A percentile compares a stretch with the other conserved stretches of the same genome.
Evolutionary conservation across 306 rosid species (phyloP).

Genomic region (Macrotyloma uniflorum): DNA sequence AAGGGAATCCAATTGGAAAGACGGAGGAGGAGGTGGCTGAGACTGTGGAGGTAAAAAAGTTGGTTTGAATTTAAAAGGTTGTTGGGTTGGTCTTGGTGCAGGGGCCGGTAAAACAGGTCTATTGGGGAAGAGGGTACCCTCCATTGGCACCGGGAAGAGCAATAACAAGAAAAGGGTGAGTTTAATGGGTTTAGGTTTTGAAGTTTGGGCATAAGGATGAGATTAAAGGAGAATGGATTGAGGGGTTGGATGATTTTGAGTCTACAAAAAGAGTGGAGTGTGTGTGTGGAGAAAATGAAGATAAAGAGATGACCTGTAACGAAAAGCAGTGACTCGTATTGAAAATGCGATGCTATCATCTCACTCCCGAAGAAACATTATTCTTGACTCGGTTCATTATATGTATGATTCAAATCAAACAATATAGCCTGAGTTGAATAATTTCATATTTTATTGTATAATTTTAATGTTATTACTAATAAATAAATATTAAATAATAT

Average conservation of each 20-base stretch:
- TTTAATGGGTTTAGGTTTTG: not conserved
- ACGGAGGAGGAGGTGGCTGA: conserved; percentile 50
- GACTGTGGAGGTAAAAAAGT: conserved; percentile 52
- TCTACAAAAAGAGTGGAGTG: not conserved
- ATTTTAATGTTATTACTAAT: too few species aligned
- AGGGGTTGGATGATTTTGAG: conserved; percentile 12
- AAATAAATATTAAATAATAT: too few species aligned
- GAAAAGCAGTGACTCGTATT: not conserved
- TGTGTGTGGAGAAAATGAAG: not conserved
- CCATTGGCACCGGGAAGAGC: conserved; percentile 55
- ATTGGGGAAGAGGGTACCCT: conserved; percentile 72
- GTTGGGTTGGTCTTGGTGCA: conserved; percentile 54
- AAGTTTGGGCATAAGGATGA: conserved; percentile 17
- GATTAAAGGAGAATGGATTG: not conserved
- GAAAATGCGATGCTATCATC: not conserved
- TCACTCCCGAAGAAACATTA: not conserved
- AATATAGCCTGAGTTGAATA: too few species aligned
- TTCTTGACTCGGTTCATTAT: too few species aligned
- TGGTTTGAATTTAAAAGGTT: conserved; percentile 62
- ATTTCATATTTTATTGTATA: too few species aligned
- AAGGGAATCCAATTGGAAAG: conserved; percentile 75
- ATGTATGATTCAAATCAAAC: too few species aligned
- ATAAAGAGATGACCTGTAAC: not conserved
- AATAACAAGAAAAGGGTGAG: not conserved
- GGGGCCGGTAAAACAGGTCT: conserved; percentile 61